Evolutionary conservation across 768 basidiomycete species (phyloP), one percentile per base, ranked within the genome.

Genomic region (Amanita rimosa): DNA sequence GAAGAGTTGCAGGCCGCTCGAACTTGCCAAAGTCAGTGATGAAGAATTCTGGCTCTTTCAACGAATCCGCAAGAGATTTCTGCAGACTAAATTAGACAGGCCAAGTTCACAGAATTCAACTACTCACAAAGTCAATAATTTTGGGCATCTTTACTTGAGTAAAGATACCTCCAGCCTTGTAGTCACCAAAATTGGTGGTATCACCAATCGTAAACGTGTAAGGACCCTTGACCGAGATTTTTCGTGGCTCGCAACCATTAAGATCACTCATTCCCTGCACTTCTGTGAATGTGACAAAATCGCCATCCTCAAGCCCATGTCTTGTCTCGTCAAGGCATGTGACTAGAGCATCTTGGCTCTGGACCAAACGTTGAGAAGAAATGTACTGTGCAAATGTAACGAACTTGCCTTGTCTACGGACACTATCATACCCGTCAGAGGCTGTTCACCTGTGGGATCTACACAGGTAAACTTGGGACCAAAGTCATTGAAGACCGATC

Each of bases 141-240:
- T 95, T 98, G 8, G 96, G 96, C 92, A 97, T 95, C 70, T 98
- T 99, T 54, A 98, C 93, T 65, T 99, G 96, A 6, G 89, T 92
- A 64, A 97, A 99, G 53, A 94, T 85, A 33, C 96, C 96, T 21
- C 95, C 96, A 24, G 78, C 62, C 55, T 82, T 78, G 67, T 98
- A 98, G 39, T 78, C 72, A 22, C 81, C 73, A 9, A 96, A 62
- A 31, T 74, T 74, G 26, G 82, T 77, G 2, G 94, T 97, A 62
- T 96, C 90, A 2, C 96, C 95, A 50, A 99, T 95, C 26, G 85
- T 72, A 66, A 99, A 99, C 0, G 96, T 97, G 62, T 98, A 99
- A 0, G 96, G 96, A 2, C 95, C 96, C 60, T 95, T 98, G 53
- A 95, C 91, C 13, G 85, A 71, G 33, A 99, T 68, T 64, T 94